phyloP scores from a whole-genome alignment of 208 protist genomes.

The Acanthamoeba healyi region DNA sequence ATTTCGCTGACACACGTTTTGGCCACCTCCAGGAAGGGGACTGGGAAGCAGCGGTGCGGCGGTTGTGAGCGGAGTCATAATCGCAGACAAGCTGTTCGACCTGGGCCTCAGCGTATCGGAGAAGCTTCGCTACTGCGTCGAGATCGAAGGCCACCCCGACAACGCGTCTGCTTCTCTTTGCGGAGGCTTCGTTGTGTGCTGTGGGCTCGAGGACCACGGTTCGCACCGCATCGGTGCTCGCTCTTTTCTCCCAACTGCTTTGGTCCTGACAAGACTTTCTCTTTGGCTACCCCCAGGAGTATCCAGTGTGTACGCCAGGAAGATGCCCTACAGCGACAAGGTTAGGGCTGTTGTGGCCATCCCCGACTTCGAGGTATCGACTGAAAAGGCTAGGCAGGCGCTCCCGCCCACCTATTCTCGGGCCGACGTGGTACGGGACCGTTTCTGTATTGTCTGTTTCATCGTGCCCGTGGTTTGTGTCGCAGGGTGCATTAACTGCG shows the following conservation, averaged over 20 bases:
- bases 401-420: conserved; percentile 60
- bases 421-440: conserved; percentile 43
- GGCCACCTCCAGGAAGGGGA: background rate
- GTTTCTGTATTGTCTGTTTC: too few species aligned
- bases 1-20: background rate
- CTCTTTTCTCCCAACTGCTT: background rate
- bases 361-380: conserved; percentile 52
- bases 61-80: conserved; percentile 58
- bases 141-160: conserved; percentile 72
- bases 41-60: conserved; percentile 70
- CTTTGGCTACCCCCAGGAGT: background rate
- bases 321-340: conserved; percentile 19
- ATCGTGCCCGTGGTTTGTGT: too few species aligned
- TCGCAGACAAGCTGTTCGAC: conserved; percentile 44
- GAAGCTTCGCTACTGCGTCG: conserved; percentile 28
- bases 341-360: conserved; percentile 62
- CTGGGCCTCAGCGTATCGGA: background rate
- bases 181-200: conserved; percentile 53
- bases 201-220: background rate
- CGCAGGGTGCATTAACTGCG: background rate
- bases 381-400: conserved; percentile 66
- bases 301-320: background rate
- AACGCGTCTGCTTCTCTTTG: conserved; percentile 42
- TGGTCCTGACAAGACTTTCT: background rate
- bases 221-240: background rate